These are phyloP conservation scores for Aspergillus pseudonomiae DNA, from an alignment of 2,329 filamentous ascomycete genomes.

Conservation along the genomic window DNA sequence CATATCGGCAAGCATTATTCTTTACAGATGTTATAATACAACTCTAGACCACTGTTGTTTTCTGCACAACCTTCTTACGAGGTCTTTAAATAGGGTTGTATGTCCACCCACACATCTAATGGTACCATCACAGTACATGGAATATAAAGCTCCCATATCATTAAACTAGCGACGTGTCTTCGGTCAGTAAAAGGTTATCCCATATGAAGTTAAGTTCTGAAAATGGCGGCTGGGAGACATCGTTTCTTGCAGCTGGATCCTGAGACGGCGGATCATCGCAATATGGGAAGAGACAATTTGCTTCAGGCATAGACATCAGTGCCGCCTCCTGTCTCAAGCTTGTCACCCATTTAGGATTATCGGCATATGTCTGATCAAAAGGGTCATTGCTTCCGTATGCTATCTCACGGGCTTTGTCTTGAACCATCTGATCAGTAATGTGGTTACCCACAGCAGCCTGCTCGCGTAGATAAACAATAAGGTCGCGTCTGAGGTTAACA, in stretches of 20 bases:
- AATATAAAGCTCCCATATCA: background rate
- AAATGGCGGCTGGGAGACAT: background rate
- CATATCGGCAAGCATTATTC: background rate
- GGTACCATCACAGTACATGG: background rate
- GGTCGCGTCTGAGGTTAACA: background rate
- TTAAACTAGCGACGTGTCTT: background rate
- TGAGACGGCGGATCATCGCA: background rate
- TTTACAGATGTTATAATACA: background rate
- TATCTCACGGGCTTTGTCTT: constrained; percentile 10
- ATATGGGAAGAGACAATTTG: background rate
- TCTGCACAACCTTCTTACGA: background rate
- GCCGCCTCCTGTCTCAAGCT: background rate
- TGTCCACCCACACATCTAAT: too few relatives aligned
- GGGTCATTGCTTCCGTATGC: constrained; percentile 10
- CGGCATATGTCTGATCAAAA: constrained; percentile 14
- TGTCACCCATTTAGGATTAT: background rate
- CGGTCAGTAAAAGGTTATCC: background rate
- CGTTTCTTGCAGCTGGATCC: background rate
- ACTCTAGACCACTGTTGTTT: background rate
- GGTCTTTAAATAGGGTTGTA: background rate
- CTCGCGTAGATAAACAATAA: constrained; percentile 8
- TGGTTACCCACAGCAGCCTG: background rate
- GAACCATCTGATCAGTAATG: constrained; percentile 8
- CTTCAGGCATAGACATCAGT: background rate
- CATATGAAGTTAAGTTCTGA: background rate